Conservation (phyloP, 2,329 filamentous ascomycete genomes). For the Colletotrichum sp. region DNA sequence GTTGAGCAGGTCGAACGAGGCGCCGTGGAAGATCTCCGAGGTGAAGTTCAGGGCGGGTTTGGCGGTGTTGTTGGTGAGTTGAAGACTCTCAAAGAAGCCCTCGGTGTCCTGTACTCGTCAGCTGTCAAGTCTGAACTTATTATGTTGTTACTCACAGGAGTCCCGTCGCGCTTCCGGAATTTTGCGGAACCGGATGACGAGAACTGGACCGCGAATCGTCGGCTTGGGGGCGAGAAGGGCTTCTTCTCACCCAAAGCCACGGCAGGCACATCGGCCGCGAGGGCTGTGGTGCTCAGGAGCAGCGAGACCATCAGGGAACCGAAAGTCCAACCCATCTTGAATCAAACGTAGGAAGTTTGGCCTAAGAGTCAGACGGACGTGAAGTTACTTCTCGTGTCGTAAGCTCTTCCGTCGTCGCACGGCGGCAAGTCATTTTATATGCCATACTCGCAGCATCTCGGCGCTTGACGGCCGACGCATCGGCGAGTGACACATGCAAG, state of each 20-base stretch:
- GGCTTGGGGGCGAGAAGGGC: not conserved
- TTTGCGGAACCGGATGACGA: not conserved
- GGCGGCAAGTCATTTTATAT: not conserved
- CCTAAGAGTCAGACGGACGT: not conserved
- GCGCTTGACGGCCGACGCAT: not conserved
- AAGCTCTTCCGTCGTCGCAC: not conserved
- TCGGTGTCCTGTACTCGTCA: not conserved
- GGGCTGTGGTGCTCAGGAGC: not conserved
- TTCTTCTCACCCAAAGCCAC: not conserved
- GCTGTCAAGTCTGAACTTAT: no score
- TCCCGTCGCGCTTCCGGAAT: not conserved
- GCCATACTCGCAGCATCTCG: not conserved
- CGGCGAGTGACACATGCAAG: no score
- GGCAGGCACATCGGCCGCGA: not conserved
- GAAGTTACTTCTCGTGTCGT: not conserved
- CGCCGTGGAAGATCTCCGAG: conserved; percentile 13
- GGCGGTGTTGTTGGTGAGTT: not conserved
- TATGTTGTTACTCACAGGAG: not conserved
- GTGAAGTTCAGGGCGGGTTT: conserved; percentile 11
- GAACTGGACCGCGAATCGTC: not conserved
- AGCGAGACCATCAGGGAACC: not conserved
- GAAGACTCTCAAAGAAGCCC: not conserved
- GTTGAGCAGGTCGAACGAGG: conserved; percentile 11
- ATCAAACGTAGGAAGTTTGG: not conserved
- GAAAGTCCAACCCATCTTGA: not conserved